These are phyloP conservation scores for Lizanozyma gosingica DNA, from an alignment of 1,139 yeast species.

Conservation along the genomic window DNA sequence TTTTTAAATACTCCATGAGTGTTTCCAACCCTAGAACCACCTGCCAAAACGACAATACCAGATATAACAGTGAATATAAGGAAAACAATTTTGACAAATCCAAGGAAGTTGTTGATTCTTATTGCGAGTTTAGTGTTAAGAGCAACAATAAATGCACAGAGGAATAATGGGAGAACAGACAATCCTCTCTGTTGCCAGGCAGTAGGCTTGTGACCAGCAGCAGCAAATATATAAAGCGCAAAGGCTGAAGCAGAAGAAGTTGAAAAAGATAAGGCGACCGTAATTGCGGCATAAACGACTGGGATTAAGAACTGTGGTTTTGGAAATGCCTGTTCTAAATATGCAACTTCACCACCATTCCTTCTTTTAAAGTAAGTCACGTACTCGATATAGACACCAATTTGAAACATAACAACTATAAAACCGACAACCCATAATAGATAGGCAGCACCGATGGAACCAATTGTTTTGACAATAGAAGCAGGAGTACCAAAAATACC, in stretches of 20 bases:
- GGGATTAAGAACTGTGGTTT: slow-evolving; percentile 32
- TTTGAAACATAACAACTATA: slow-evolving; percentile 24
- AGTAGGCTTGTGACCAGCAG: slow-evolving; percentile 24
- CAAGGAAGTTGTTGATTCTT: slow-evolving; percentile 25
- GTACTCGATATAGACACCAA: slow-evolving; percentile 28
- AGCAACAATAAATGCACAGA: slow-evolving; percentile 19
- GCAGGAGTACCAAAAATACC: slow-evolving; percentile 39
- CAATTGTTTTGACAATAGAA: slow-evolving; percentile 24
- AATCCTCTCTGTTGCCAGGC: slow-evolving; percentile 37
- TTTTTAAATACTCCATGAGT: slow-evolving; percentile 25
- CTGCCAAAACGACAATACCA: slow-evolving; percentile 32
- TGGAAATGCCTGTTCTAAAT: slow-evolving; percentile 35
- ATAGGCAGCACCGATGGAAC: slow-evolving; percentile 35
- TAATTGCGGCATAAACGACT: slow-evolving; percentile 33
- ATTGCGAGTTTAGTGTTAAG: slow-evolving; percentile 24
- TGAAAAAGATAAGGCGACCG: slow-evolving; percentile 28
- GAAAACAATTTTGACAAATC: slow-evolving; percentile 30
- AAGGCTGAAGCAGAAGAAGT: slow-evolving; percentile 37
- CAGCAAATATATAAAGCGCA: slow-evolving; percentile 28
- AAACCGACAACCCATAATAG: slow-evolving; percentile 33
- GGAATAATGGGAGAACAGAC: slow-evolving; percentile 26
- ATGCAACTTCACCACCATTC: slow-evolving; percentile 37
- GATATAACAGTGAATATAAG: slow-evolving; percentile 25
- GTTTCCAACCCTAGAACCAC: slow-evolving; percentile 24
- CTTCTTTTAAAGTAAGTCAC: slow-evolving; percentile 28